Evolutionary conservation across 2,329 filamentous ascomycete species (phyloP).

Genomic region (Aureobasidium lini): DNA sequence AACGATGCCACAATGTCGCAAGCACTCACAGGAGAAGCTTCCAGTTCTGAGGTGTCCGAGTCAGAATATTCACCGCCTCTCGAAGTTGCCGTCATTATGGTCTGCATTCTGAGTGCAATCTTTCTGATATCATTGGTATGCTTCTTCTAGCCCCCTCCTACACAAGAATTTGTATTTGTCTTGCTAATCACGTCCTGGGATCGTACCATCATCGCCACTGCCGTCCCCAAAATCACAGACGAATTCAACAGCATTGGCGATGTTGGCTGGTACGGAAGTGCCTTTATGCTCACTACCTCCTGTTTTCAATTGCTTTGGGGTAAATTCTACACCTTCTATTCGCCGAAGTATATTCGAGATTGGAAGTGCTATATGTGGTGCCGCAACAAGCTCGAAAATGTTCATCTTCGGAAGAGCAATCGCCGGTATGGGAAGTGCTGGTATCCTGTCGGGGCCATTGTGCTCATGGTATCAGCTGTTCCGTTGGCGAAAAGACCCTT

Average conservation of each 20-base stretch:
- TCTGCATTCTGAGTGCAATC: no score
- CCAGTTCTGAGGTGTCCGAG: no score
- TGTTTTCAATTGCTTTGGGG: conserved; percentile 37
- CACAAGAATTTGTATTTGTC: no score
- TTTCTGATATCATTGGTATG: no score
- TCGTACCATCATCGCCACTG: conserved; percentile 43
- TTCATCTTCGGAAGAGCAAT: conserved; percentile 46
- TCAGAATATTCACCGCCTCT: no score
- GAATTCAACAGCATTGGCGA: conserved; percentile 40
- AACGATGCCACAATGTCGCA: no score
- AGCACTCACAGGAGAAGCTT: no score
- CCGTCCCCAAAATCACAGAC: conserved; percentile 43
- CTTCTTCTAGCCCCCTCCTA: no score
- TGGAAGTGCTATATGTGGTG: conserved; percentile 44
- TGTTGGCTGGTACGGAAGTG: conserved; percentile 37
- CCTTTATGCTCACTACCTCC: conserved; percentile 36
- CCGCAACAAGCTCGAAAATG: conserved; percentile 42
- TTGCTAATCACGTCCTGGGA: no score
- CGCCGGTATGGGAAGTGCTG: conserved; percentile 43
- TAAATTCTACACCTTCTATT: conserved; percentile 42
- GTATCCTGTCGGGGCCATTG: conserved; percentile 43
- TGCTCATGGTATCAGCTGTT: conserved; percentile 40
- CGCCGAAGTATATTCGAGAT: conserved; percentile 45
- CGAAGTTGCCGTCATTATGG: no score
- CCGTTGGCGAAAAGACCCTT: conserved; percentile 39